Evolutionary conservation across 176 grass and related monocot species (phyloP).

Genomic region (Raddia guianensis): DNA sequence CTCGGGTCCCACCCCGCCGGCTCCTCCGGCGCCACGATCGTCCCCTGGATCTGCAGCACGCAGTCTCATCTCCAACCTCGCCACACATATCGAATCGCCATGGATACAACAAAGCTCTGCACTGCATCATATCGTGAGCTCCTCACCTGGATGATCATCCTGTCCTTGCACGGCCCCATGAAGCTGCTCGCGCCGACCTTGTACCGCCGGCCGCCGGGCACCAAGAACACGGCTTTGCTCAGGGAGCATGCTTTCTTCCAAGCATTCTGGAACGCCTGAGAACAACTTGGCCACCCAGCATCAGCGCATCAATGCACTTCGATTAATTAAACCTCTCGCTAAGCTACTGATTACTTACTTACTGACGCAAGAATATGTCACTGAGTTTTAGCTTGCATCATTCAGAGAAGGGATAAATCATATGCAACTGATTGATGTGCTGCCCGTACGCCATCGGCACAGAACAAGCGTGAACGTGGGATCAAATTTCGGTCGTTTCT

Average conservation of each 20-base stretch:
- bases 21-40: constrained; percentile 80
- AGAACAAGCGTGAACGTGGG: not conserved
- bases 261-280: constrained; percentile 66
- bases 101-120: not conserved
- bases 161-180: constrained; percentile 67
- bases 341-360: not conserved
- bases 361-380: not conserved
- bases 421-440: not conserved
- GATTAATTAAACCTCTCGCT: not conserved
- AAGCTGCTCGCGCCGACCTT: constrained; percentile 65
- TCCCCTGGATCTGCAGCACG: constrained; percentile 66
- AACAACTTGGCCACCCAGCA: not conserved
- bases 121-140: not conserved
- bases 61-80: not conserved
- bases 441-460: not conserved
- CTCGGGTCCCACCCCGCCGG: constrained; percentile 71
- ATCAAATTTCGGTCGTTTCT: not conserved
- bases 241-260: constrained; percentile 78
- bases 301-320: not conserved
- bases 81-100: not conserved
- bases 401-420: not conserved
- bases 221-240: constrained; percentile 74
- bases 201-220: constrained; percentile 59
- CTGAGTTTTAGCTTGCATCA: not conserved
- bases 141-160: constrained; percentile 66